Base-by-base conservation (phyloP, 2,329 filamentous ascomycete species). In the Aspergillus eucalypticola region DNA sequence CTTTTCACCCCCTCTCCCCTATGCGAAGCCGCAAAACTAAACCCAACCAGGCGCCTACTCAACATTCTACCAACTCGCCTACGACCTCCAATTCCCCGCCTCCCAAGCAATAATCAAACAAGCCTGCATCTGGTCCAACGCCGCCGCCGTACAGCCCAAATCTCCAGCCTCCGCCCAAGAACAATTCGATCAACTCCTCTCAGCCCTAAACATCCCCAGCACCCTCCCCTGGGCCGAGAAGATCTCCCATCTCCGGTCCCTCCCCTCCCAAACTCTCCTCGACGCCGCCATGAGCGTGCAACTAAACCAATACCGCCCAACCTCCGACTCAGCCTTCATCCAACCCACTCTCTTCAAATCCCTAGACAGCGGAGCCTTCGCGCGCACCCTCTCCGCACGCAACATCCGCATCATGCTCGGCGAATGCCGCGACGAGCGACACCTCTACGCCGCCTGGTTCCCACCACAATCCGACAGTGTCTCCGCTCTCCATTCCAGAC, bases 51-150 rank as follows among this genome's bases (percentile, higher is more conserved):
- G 84, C 1, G 77, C 82, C 2, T 82, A 86, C 66, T 84, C 82
- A 2, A 78, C 80, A 2, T 86, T 86, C 66, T 80, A 86, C 57
- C 84, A 86, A 69, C 70, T 86, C 2, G 79, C 83, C 8, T 83
- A 86, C 63, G 84, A 87, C 65, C 75, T 86, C 8, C 79, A 78
- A 55, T 76, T 81, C 17, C 77, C 82, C 0, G 74, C 76, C 8
- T 68, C 75, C 3, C 76, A 82, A 49, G 70, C 77, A 0, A 73
- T 86, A 44, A 78, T 86, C 56, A 80, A 79, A 58, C 74, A 82
- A 55, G 81, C 76, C 8, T 75, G 84, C 50, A 85, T 86, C 80
- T 80, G 80, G 65, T 81, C 80, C 17, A 85, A 85, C 64, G 81
- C 81, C 0, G 79, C 81, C 0, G 82, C 81, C 2, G 73, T 84